Evolutionary conservation across 768 basidiomycete species (phyloP).

Genomic region (Dentipellis fragilis): DNA sequence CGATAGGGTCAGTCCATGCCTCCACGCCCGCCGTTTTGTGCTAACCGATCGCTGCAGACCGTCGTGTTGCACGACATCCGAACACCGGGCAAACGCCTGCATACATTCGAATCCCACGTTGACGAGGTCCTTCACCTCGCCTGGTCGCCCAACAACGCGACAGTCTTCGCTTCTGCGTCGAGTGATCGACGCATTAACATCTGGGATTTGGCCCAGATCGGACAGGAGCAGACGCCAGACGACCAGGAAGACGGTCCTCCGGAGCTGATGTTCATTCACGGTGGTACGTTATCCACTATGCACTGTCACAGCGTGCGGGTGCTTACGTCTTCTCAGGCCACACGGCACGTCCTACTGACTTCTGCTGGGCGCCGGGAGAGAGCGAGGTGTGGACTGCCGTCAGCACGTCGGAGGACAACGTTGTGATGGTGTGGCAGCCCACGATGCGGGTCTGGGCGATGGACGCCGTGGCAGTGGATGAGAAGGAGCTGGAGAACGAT

Average conservation of each 20-base stretch:
- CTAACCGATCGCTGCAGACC: slow-evolving; percentile 40
- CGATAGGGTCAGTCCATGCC: slow-evolving; percentile 59
- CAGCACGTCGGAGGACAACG: slow-evolving; percentile 93
- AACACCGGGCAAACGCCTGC: slow-evolving; percentile 60
- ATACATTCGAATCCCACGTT: slow-evolving; percentile 86
- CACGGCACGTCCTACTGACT: slow-evolving; percentile 83
- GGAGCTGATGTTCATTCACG: slow-evolving; percentile 91
- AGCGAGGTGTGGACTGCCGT: slow-evolving; percentile 78
- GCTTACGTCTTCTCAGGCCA: slow-evolving; percentile 43
- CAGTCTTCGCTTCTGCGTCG: slow-evolving; percentile 90
- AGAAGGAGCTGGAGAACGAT: slow-evolving; percentile 76
- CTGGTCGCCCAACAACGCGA: slow-evolving; percentile 92
- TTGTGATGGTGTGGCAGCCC: slow-evolving; percentile 96
- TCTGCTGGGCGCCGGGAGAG: slow-evolving; percentile 87
- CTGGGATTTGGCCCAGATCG: slow-evolving; percentile 90
- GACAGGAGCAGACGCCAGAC: slow-evolving; percentile 93
- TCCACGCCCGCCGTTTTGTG: not conserved
- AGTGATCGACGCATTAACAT: slow-evolving; percentile 89
- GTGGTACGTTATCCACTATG: slow-evolving; percentile 38
- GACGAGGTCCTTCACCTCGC: slow-evolving; percentile 91
- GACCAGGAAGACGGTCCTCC: slow-evolving; percentile 98
- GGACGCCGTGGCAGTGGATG: slow-evolving; percentile 76
- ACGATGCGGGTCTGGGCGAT: slow-evolving; percentile 91
- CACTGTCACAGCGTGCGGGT: not conserved
- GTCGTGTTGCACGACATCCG: slow-evolving; percentile 84